Percentiles rank a stretch among this genome's conserved stretches.
Conservation (phyloP, 2,329 filamentous ascomycete genomes). For the Dactylellina drechsleri region DNA sequence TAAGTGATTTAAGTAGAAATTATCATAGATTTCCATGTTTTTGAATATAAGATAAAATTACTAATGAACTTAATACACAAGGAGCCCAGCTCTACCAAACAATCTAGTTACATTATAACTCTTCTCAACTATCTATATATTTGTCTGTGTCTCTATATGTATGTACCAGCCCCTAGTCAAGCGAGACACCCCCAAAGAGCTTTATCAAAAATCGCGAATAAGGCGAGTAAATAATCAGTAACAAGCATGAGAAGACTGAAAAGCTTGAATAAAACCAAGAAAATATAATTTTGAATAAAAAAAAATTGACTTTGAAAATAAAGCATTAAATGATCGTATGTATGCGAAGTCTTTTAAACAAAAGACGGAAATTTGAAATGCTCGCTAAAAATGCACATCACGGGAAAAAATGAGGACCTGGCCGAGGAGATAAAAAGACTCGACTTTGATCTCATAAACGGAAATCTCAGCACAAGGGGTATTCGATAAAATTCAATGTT, state of each 20-base stretch:
- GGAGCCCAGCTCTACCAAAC: no score
- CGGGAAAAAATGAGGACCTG: background rate
- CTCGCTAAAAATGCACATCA: conserved; percentile 42
- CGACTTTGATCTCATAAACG: background rate
- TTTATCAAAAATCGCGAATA: no score
- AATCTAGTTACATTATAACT: background rate
- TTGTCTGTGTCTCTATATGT: background rate
- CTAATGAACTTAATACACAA: no score
- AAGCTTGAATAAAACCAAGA: background rate
- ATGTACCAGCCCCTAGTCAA: background rate
- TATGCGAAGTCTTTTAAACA: background rate
- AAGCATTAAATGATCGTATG: background rate
- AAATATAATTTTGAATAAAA: background rate
- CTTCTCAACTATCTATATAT: background rate
- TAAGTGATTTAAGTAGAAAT: no score
- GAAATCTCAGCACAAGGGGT: background rate
- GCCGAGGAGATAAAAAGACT: no score
- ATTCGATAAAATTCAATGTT: background rate
- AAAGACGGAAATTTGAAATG: conserved; percentile 3
- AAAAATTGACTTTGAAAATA: background rate
- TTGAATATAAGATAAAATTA: no score
- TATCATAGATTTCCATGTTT: no score
- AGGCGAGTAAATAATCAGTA: no score
- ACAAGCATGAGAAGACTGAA: no score
- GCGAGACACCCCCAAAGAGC: no score